Base-by-base conservation (phyloP, 2,329 filamentous ascomycete genomes). In the Bipolaris cookei region DNA sequence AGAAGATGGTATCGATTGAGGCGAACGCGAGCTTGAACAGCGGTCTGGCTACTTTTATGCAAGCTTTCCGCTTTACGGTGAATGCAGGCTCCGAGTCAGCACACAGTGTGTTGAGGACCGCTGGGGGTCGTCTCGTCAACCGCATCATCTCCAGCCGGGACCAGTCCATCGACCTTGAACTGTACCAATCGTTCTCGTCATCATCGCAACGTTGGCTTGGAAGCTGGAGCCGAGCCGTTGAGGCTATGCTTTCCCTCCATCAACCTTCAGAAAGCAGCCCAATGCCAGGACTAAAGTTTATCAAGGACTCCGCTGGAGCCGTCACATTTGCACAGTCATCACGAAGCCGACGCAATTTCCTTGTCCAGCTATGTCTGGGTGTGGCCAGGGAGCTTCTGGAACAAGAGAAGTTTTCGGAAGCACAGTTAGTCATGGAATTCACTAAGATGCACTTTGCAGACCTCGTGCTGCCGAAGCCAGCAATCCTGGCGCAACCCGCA, bases 311-410 rank as follows among this genome's bases (percentile, higher is more conserved):
- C 7, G 18, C 61, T 11, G 68, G 67, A 13, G 64, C 66, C 23
- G 45, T 62, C 34, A 49, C 41, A 16, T 57, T 57, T 42, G 60
- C 61, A 11, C 32, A 54, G 2, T 44, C 53, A 6, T 56, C 50
- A 13, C 48, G 51, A 32, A 56, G 61, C 39, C 62, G 62, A 52
- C 57, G 61, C 21, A 51, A 59, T 11, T 70, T 72, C 37, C 25
- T 74, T 6, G 70, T 75, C 1, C 69, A 71, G 21, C 58, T 76
- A 6, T 72, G 68, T 42, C 34, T 76, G 11, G 71, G 65, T 13
- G 65, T 70, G 20, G 73, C 74, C 18, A 70, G 65, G 8, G 66
- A 71, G 39, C 54, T 69, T 18, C 51, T 76, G 10, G 66, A 68
- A n/a, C 64, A 72, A 32, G 62, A 73, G 42, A 64, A 61, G 16